Percentiles rank a stretch among this genome's conserved stretches.
Evolutionary conservation across 2,329 filamentous ascomycete species (phyloP).

Genomic region (Raffaelea deltoideospora): DNA sequence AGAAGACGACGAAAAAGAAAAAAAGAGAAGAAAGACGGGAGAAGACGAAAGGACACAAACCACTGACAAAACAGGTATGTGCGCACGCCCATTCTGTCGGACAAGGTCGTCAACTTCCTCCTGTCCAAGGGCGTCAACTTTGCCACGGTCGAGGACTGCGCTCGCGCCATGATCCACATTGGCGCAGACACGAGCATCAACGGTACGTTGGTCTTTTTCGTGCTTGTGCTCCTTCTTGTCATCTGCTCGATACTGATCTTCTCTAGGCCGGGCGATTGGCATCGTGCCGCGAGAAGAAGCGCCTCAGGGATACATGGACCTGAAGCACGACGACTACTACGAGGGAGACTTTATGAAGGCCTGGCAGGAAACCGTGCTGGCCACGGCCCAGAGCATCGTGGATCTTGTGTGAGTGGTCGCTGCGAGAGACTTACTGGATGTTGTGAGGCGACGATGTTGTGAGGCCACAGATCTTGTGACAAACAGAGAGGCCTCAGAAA

Average conservation of each 20-base stretch:
- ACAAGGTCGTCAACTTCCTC: conserved; percentile 1
- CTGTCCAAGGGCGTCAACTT: conserved; percentile 5
- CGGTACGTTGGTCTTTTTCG: conserved; percentile 1
- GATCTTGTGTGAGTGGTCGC: no score
- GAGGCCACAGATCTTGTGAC: no score
- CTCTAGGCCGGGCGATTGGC: conserved; percentile 1
- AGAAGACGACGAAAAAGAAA: no score
- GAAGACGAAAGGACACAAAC: no score
- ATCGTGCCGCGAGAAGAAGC: conserved; percentile 4
- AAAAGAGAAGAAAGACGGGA: no score
- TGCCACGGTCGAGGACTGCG: conserved; percentile 5
- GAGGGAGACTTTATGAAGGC: conserved; percentile 4
- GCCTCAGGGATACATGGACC: conserved; percentile 1
- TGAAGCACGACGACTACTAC: conserved; percentile 5
- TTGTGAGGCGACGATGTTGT: no score
- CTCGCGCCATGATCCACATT: conserved; percentile 3
- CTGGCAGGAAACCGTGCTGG: conserved; percentile 2
- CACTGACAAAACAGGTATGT: conserved; percentile 4
- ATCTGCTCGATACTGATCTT: background rate
- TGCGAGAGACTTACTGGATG: no score
- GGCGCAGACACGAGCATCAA: background rate
- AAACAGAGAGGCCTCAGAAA: no score
- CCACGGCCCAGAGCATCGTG: conserved; percentile 1
- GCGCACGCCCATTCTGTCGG: conserved; percentile 3
- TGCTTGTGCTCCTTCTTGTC: background rate